Conservation (phyloP, 78 protist species). For the Dictyostelium citrinum region DNA sequence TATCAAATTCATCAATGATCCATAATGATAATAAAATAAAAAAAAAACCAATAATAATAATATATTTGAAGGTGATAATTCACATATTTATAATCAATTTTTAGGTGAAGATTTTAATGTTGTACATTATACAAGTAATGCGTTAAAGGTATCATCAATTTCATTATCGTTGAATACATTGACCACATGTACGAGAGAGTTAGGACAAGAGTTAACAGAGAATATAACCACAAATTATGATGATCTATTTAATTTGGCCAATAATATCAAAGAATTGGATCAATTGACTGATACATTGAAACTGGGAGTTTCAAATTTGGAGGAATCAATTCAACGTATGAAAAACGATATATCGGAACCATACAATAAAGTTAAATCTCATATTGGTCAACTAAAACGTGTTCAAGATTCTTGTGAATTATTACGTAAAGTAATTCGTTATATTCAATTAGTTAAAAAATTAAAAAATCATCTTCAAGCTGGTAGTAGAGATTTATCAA, state of each 20-base stretch:
- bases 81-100: slow-evolving; percentile 41
- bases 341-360: slow-evolving; percentile 52
- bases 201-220: slow-evolving; percentile 38
- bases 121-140: slow-evolving; percentile 62
- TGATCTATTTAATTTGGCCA: slow-evolving; percentile 51
- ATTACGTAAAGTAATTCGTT: slow-evolving; percentile 50
- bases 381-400: slow-evolving; percentile 39
- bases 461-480: slow-evolving; percentile 53
- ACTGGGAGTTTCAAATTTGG: slow-evolving; percentile 8
- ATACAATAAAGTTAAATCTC: slow-evolving; percentile 7
- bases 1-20: neutral
- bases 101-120: slow-evolving; percentile 48
- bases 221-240: slow-evolving; percentile 42
- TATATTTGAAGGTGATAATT: slow-evolving; percentile 20
- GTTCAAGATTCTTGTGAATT: slow-evolving; percentile 75
- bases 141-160: slow-evolving; percentile 51
- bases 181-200: neutral
- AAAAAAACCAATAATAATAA: neutral
- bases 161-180: slow-evolving; percentile 44
- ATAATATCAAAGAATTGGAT: slow-evolving; percentile 66
- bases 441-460: slow-evolving; percentile 30
- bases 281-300: neutral
- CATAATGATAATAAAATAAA: neutral
- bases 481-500: slow-evolving; percentile 62
- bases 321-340: slow-evolving; percentile 45